Evolutionary conservation across 371 early-diverging fungal genomes (phyloP).

Genomic region (Mortierella sp.): DNA sequence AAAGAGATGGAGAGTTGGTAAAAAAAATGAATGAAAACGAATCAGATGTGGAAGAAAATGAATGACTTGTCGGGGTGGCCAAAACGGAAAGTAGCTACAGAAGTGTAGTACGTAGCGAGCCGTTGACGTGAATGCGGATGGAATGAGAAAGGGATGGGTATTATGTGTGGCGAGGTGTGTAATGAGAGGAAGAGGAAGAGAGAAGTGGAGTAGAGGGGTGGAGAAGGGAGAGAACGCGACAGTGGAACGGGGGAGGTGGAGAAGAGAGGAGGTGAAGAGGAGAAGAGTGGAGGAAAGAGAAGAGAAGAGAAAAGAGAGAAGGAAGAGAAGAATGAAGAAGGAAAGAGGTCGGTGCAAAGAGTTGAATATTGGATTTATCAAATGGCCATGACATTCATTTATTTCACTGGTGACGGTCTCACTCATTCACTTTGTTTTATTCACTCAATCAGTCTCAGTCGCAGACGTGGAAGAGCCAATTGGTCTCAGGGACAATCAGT

Average conservation of each 20-base stretch:
- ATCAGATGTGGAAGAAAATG: too few relatives aligned
- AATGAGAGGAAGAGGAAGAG: neutral
- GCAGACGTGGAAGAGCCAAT: neutral
- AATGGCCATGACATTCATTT: neutral
- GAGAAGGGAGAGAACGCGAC: neutral
- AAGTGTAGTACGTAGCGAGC: too few relatives aligned
- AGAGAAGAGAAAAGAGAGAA: neutral
- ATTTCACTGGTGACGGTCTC: neutral
- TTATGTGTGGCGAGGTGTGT: neutral
- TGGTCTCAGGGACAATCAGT: slow-evolving; percentile 3
- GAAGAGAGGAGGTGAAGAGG: neutral
- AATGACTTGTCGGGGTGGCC: too few relatives aligned
- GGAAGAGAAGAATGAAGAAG: neutral
- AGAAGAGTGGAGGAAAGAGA: neutral
- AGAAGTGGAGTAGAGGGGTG: neutral
- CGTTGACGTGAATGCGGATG: neutral
- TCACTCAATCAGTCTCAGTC: too few relatives aligned
- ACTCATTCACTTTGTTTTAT: too few relatives aligned
- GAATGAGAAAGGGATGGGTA: neutral
- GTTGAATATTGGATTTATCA: neutral
- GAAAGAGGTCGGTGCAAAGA: neutral
- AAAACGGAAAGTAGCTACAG: neutral
- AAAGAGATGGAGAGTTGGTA: neutral
- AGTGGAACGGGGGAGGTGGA: neutral
- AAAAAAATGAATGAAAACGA: neutral